Conservation (phyloP, 1,139 yeast genomes). For the Debaryomyces sp. region DNA sequence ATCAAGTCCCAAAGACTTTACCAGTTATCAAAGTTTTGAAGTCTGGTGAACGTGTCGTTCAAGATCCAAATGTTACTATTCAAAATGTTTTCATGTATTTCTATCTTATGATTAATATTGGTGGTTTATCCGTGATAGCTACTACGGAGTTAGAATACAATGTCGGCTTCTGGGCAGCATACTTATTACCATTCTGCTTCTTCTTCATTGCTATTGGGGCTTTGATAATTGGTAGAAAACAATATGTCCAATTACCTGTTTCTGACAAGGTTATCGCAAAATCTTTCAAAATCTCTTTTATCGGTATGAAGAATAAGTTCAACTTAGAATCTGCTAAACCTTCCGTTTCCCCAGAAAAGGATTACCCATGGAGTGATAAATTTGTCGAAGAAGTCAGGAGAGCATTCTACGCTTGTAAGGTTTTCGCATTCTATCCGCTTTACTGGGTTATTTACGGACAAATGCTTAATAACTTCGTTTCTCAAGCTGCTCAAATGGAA, state of each 20-base stretch:
- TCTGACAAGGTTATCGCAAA: conserved; percentile 63
- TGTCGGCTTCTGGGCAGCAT: conserved; percentile 49
- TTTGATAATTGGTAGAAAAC: conserved; percentile 56
- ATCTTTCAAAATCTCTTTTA: conserved; percentile 51
- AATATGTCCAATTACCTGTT: conserved; percentile 63
- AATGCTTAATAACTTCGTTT: conserved; percentile 64
- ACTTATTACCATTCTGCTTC: conserved; percentile 65
- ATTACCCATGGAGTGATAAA: conserved; percentile 59
- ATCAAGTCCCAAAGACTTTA: conserved; percentile 56
- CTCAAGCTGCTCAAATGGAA: conserved; percentile 69
- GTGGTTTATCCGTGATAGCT: conserved; percentile 44
- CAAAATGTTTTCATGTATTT: conserved; percentile 47
- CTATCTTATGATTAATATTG: conserved; percentile 46
- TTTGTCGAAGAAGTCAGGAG: conserved; percentile 67
- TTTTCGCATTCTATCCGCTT: conserved; percentile 61
- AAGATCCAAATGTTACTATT: conserved; percentile 44
- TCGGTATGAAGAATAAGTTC: conserved; percentile 52
- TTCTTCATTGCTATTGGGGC: conserved; percentile 61
- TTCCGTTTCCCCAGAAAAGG: conserved; percentile 41
- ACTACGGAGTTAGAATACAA: conserved; percentile 42
- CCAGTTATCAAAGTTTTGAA: conserved; percentile 38
- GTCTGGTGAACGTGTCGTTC: conserved; percentile 41
- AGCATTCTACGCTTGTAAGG: conserved; percentile 63
- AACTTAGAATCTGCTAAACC: conserved; percentile 60
- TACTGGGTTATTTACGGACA: conserved; percentile 73